Percentiles rank a stretch among this genome's conserved stretches.
These are phyloP conservation scores for Starmera amethionina DNA, from an alignment of 805 yeast genomes.

Conservation along the genomic window DNA sequence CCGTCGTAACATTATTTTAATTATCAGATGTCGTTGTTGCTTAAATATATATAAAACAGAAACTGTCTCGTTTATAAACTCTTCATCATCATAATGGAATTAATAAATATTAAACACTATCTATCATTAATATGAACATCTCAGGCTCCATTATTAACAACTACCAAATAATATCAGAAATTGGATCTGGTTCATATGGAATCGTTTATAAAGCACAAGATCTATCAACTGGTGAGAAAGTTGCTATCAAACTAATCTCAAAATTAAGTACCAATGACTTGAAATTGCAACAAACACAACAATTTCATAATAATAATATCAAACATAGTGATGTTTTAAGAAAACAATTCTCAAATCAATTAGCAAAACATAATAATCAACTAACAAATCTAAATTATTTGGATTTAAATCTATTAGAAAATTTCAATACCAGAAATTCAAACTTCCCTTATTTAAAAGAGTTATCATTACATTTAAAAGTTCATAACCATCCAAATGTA, in stretches of 20 bases:
- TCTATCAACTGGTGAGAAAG: slow-evolving; percentile 33
- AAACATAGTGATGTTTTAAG: slow-evolving; percentile 18
- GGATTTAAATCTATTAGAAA: slow-evolving; percentile 25
- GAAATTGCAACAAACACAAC: slow-evolving; percentile 13
- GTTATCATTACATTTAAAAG: slow-evolving; percentile 61
- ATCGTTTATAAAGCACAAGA: slow-evolving; percentile 65
- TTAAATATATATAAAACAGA: no score
- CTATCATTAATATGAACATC: slow-evolving; percentile 3
- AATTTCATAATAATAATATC: slow-evolving; percentile 16
- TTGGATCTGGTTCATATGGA: slow-evolving; percentile 83
- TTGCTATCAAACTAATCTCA: slow-evolving; percentile 66
- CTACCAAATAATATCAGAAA: slow-evolving; percentile 15
- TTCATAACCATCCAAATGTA: slow-evolving; percentile 72
- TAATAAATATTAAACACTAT: no score
- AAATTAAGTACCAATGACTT: slow-evolving; percentile 18
- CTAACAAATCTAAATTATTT: slow-evolving; percentile 16
- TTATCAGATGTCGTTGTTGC: no score
- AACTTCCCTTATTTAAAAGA: slow-evolving; percentile 42
- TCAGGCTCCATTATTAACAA: slow-evolving; percentile 19
- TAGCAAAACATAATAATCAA: slow-evolving; percentile 9
- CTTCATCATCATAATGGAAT: no score
- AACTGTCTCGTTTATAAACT: no score
- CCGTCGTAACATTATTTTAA: no score
- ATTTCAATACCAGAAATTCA: slow-evolving; percentile 18
- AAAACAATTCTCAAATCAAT: slow-evolving; percentile 16